phyloP scores from a whole-genome alignment of 441 rosid genomes.

The Daphne laureola region DNA sequence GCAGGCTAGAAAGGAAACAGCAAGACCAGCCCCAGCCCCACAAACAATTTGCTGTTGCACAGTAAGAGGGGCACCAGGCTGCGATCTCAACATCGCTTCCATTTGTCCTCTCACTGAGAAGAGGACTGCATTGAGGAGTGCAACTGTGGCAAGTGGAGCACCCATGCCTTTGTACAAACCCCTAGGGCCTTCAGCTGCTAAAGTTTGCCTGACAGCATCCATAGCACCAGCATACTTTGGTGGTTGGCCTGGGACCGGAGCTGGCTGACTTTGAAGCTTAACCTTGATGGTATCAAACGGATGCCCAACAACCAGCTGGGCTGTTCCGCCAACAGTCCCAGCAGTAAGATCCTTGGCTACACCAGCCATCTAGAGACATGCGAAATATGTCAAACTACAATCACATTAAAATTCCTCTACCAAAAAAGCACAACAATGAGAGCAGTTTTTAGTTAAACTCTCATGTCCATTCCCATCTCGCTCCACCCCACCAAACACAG shows the following conservation, averaged over 20 bases:
- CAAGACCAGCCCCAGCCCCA: constrained; percentile 85
- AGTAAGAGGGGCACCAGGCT: constrained; percentile 61
- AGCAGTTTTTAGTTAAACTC: no score
- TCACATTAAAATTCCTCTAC: no score
- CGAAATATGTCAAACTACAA: not conserved
- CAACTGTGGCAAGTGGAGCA: constrained; percentile 90
- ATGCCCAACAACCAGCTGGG: constrained; percentile 69
- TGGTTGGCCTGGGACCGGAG: constrained; percentile 63
- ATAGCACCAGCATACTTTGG: constrained; percentile 65
- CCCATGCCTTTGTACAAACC: constrained; percentile 97
- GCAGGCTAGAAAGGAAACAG: constrained; percentile 90
- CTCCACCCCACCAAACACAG: no score
- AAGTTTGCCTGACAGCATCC: constrained; percentile 73
- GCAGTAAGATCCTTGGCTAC: constrained; percentile 72
- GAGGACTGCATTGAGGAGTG: constrained; percentile 82
- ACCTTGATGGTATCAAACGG: constrained; percentile 94
- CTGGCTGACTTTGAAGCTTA: constrained; percentile 88
- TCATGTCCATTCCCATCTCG: no score
- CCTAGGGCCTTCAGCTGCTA: constrained; percentile 73
- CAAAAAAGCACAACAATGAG: no score
- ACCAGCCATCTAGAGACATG: constrained; percentile 55
- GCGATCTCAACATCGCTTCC: constrained; percentile 68
- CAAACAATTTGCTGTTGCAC: constrained; percentile 61
- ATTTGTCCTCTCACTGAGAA: constrained; percentile 83
- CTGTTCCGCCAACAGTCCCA: constrained; percentile 88